Base-by-base conservation (phyloP, 169 alveolate genomes). In the Plasmodium fragile region DNA sequence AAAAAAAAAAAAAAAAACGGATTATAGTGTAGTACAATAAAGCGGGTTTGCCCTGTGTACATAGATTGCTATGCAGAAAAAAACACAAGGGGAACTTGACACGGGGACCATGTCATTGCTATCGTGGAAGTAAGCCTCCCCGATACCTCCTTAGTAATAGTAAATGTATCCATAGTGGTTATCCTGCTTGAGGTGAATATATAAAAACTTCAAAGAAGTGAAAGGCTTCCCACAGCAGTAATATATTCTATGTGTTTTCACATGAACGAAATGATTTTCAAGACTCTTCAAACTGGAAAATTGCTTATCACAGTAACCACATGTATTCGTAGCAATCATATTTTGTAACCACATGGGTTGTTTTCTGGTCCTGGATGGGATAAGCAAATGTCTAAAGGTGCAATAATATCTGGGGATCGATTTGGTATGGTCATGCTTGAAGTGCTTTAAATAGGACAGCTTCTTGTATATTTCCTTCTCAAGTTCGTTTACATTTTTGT, bases 161-260 rank as follows among this genome's bases (percentile, higher is more conserved):
- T 82, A 82, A 28, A 82, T 43, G 49, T 82, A 82, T 43, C 92
- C 92, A 82, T 82, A 36, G 53, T 82, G 92, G 30, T 82, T 82
- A 39, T 52, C 34, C 32, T 82, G 41, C 52, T 34, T 82, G 75
- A 82, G 82, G 36, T 82, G 92, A 25, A 69, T 82, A 36, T 13
- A 39, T 28, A 82, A 43, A 69, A 36, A 82, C 41, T 82, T 82
- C 49, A 52, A 65, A 22, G 82, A 82, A 22, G 92, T 55, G 75
- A 82, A 82, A 16, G 79, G 92, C 32, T 82, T 82, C 32, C 75
- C 72, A 41, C 92, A 82, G 73, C 92, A 82, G 65, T 82, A 82
- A 82, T 41, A 82, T 36, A 82, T 59, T 34, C 30, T 82, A 82
- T 82, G 92, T 18, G 92, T 82, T 82, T 69, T 82, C 75, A 82